phyloP scores from a whole-genome alignment of 2,329 filamentous ascomycete species.

The Cladophialophora carrionii region DNA sequence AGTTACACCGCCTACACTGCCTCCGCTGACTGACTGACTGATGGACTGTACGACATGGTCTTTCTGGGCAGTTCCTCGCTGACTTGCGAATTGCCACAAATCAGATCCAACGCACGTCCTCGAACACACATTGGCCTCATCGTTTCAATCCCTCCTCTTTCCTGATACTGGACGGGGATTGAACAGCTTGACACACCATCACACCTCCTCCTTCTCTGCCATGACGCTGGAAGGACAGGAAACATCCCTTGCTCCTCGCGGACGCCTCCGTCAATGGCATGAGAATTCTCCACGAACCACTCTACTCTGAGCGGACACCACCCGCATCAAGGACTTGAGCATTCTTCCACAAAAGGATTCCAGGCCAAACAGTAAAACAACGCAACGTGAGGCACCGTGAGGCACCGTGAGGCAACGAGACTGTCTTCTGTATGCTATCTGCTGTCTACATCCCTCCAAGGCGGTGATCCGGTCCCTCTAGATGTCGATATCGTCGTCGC shows the following conservation, averaged over 20 bases:
- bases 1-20: background rate
- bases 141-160: background rate
- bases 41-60: background rate
- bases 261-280: background rate
- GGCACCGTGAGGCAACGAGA: too few relatives aligned
- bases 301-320: too few relatives aligned
- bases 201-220: background rate
- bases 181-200: background rate
- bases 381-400: too few relatives aligned
- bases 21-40: too few relatives aligned
- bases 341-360: background rate
- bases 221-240: background rate
- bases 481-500: too few relatives aligned
- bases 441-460: too few relatives aligned
- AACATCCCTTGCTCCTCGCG: background rate
- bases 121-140: background rate
- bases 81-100: background rate
- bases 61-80: background rate
- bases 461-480: too few relatives aligned
- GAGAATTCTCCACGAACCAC: too few relatives aligned
- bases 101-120: background rate
- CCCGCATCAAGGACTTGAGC: too few relatives aligned
- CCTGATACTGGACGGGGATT: background rate
- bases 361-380: background rate
- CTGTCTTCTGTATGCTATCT: too few relatives aligned